A percentile compares a stretch with the other conserved stretches of the same genome.
phyloP scores from a whole-genome alignment of 306 rosid genomes.

The Cucurbita ficifolia region DNA sequence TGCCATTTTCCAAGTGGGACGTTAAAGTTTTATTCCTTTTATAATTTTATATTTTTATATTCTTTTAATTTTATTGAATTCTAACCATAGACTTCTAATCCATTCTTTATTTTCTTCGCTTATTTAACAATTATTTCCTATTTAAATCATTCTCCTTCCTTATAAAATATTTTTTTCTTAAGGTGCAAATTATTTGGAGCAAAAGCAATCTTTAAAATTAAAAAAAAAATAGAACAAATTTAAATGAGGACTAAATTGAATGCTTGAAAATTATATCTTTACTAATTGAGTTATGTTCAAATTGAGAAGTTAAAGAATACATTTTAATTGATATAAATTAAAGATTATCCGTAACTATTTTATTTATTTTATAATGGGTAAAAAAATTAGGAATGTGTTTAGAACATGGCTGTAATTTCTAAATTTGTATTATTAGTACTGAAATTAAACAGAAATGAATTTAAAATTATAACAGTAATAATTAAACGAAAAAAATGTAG shows the following conservation, averaged over 20 bases:
- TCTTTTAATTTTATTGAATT: neutral
- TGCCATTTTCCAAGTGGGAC: conserved; percentile 1
- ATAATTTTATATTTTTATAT: neutral
- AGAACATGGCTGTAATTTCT: neutral
- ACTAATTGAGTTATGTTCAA: too few species aligned
- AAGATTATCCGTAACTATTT: too few species aligned
- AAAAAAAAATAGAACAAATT: too few species aligned
- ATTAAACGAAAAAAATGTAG: too few species aligned
- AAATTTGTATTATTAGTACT: too few species aligned
- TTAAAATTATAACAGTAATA: neutral
- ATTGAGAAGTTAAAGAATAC: too few species aligned
- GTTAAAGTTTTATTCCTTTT: neutral
- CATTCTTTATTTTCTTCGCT: neutral
- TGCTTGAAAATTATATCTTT: too few species aligned
- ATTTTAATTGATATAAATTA: too few species aligned
- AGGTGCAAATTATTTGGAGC: neutral
- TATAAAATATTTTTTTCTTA: neutral
- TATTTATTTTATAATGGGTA: too few species aligned
- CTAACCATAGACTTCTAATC: neutral
- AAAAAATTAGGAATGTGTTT: too few species aligned
- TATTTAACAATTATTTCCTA: neutral
- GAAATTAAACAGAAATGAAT: neutral
- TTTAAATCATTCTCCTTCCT: neutral
- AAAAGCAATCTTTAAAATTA: too few species aligned
- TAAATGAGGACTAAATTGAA: too few species aligned